Conservation (phyloP, 139 green algal genomes). For the Coelastrella sp. region DNA sequence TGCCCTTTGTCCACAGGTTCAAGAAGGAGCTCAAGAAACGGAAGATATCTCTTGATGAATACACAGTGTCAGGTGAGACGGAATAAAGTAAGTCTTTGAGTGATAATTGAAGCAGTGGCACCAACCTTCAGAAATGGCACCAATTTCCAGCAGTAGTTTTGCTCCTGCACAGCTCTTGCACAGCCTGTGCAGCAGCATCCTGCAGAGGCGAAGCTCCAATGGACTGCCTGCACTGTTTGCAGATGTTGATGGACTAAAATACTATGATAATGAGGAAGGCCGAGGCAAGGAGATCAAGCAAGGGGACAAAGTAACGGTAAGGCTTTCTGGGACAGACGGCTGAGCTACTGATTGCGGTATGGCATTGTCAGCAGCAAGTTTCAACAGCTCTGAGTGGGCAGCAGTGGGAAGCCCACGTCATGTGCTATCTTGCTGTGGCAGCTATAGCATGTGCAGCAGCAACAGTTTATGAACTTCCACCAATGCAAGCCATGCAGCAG, state of each 20-base stretch:
- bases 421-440: no score
- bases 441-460: no score
- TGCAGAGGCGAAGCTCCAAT: background rate
- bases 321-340: background rate
- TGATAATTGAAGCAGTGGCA: background rate
- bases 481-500: no score
- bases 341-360: background rate
- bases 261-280: slow-evolving; percentile 81
- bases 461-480: no score
- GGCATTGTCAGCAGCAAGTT: no score
- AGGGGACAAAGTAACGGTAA: slow-evolving; percentile 75
- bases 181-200: background rate
- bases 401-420: no score
- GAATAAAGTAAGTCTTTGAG: background rate
- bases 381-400: no score
- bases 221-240: background rate
- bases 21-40: slow-evolving; percentile 87
- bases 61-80: slow-evolving; percentile 50
- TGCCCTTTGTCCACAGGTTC: slow-evolving; percentile 61
- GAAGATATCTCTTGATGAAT: slow-evolving; percentile 73
- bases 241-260: slow-evolving; percentile 71
- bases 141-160: background rate
- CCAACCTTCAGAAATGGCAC: background rate
- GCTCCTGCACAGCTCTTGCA: background rate
- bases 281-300: slow-evolving; percentile 62